Evolutionary conservation across 306 rosid genomes (phyloP).

Genomic region (Medicago ruthenica): DNA sequence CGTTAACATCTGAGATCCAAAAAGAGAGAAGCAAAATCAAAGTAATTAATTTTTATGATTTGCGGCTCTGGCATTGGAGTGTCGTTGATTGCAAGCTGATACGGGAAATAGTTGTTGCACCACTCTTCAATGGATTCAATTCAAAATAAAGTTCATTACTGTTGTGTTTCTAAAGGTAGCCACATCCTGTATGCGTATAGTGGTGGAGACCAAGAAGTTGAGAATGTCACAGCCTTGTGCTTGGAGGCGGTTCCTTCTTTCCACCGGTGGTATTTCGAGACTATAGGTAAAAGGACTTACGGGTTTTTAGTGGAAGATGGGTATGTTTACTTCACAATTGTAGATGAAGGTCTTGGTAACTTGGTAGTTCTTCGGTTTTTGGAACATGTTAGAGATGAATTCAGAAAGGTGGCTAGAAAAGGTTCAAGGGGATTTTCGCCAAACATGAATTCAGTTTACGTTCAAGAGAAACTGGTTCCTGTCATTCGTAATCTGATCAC

Average conservation of each 20-base stretch:
- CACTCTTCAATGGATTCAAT: slow-evolving; percentile 56
- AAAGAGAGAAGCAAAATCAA: slow-evolving; percentile 20
- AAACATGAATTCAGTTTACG: slow-evolving; percentile 54
- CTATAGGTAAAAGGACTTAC: slow-evolving; percentile 64
- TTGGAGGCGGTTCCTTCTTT: slow-evolving; percentile 75
- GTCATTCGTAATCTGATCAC: slow-evolving; percentile 63
- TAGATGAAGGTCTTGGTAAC: slow-evolving; percentile 65
- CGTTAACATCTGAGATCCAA: slow-evolving; percentile 34
- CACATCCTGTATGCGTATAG: slow-evolving; percentile 64
- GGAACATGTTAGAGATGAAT: slow-evolving; percentile 83
- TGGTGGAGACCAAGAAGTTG: slow-evolving; percentile 62
- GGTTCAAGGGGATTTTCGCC: slow-evolving; percentile 71
- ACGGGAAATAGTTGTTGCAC: slow-evolving; percentile 28
- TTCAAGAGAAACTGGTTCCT: slow-evolving; percentile 79
- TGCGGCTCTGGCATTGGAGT: slow-evolving; percentile 28
- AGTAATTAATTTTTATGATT: slow-evolving; percentile 17
- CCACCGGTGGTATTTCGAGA: slow-evolving; percentile 86
- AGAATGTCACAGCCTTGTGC: slow-evolving; percentile 64
- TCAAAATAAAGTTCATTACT: slow-evolving; percentile 69
- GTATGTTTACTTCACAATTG: slow-evolving; percentile 69
- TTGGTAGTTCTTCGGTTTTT: slow-evolving; percentile 68
- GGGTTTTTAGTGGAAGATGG: slow-evolving; percentile 83
- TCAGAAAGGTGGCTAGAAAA: slow-evolving; percentile 60
- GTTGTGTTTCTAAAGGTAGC: slow-evolving; percentile 72
- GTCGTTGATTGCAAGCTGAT: slow-evolving; percentile 38